Evolutionary conservation across 441 rosid genomes (phyloP).

Genomic region (Adansonia rubrostipa): DNA sequence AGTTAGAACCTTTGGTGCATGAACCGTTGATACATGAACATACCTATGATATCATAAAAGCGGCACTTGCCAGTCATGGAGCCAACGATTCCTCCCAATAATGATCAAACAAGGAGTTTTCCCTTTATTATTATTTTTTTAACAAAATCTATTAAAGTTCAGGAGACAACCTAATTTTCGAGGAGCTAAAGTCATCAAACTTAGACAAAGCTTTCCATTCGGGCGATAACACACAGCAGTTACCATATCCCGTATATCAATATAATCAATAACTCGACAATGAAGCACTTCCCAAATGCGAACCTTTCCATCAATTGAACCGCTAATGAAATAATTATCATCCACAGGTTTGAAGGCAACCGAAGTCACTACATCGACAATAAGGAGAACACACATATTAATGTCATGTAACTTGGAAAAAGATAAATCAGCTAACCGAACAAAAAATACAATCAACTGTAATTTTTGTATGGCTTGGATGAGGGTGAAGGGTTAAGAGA

Average conservation of each 20-base stretch:
- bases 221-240: constrained; percentile 68
- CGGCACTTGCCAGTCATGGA: constrained; percentile 62
- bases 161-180: neutral
- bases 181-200: too few species aligned
- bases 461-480: too few species aligned
- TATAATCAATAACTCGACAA: constrained; percentile 59
- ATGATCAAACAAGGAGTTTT: neutral
- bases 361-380: constrained; percentile 56
- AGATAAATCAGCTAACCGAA: neutral
- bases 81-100: constrained; percentile 61
- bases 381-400: neutral
- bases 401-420: neutral
- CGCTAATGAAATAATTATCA: constrained; percentile 62
- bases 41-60: constrained; percentile 58
- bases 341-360: constrained; percentile 69
- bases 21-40: constrained; percentile 1
- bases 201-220: constrained; percentile 51
- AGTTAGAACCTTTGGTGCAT: too few species aligned
- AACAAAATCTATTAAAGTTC: neutral
- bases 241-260: constrained; percentile 61
- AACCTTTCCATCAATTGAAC: constrained; percentile 70
- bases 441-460: neutral
- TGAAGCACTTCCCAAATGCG: constrained; percentile 62
- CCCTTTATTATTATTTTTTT: neutral
- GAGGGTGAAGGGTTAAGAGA: too few species aligned